Conservation (phyloP, 148 eudicot species). For the Euryodendron excelsum region DNA sequence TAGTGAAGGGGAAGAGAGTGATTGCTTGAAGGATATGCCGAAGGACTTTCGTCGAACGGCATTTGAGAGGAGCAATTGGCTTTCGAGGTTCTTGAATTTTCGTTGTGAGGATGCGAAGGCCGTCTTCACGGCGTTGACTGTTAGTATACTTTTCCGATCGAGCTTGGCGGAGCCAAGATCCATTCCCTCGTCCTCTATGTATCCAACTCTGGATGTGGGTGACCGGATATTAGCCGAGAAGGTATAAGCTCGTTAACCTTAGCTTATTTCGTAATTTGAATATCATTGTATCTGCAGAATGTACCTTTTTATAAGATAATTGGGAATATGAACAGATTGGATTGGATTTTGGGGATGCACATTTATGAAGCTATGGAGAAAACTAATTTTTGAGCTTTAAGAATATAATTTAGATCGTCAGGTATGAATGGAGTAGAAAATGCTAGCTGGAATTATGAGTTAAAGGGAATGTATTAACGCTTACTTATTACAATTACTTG, state of each 20-base stretch:
- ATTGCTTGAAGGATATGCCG: slow-evolving; percentile 15
- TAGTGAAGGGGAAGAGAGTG: slow-evolving; percentile 7
- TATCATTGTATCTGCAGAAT: too few relatives aligned
- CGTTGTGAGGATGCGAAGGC: slow-evolving; percentile 83
- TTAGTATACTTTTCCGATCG: slow-evolving; percentile 57
- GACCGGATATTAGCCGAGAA: slow-evolving; percentile 86
- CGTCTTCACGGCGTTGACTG: slow-evolving; percentile 71
- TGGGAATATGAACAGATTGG: neutral
- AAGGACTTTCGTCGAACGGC: slow-evolving; percentile 14
- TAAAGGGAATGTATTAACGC: neutral
- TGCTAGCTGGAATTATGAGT: neutral
- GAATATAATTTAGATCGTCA: neutral
- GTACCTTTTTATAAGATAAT: neutral
- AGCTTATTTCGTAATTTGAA: neutral
- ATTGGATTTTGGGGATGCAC: neutral
- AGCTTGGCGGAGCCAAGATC: slow-evolving; percentile 82
- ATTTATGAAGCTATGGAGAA: neutral
- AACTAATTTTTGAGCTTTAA: neutral
- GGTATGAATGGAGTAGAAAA: neutral
- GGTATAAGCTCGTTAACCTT: slow-evolving; percentile 38
- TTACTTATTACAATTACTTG: neutral
- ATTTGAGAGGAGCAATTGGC: slow-evolving; percentile 35
- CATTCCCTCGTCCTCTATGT: slow-evolving; percentile 81
- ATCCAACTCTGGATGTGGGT: slow-evolving; percentile 79
- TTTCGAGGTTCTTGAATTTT: slow-evolving; percentile 42